A percentile compares a stretch with the other conserved stretches of the same genome.
phyloP scores from a whole-genome alignment of 345 rosid genomes.

The Eucalyptus erythrocorys region DNA sequence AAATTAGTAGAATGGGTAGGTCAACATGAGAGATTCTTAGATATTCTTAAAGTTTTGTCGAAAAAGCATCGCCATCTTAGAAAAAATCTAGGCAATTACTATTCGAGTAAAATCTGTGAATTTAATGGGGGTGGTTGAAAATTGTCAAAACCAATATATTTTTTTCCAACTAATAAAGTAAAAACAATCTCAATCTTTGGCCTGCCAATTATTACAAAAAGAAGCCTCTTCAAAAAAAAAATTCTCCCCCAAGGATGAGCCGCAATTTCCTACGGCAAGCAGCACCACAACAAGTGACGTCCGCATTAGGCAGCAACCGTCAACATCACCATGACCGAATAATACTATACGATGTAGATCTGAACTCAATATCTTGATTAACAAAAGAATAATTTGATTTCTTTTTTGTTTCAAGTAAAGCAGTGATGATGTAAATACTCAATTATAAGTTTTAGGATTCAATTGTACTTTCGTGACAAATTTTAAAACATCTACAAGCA shows the following conservation, averaged over 20 bases:
- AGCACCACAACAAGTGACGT: background rate
- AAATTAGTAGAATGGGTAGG: background rate
- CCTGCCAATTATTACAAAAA: background rate
- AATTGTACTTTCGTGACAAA: no score
- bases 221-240: background rate
- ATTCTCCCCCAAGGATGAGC: background rate
- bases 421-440: no score
- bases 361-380: no score
- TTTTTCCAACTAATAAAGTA: no score
- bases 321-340: no score
- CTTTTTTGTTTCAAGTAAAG: no score
- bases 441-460: no score
- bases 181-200: background rate
- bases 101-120: background rate
- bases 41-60: background rate
- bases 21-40: accelerated
- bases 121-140: no score
- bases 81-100: background rate
- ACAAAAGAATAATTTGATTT: no score
- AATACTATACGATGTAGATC: no score
- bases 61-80: background rate
- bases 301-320: background rate
- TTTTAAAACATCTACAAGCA: no score
- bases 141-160: no score
- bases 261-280: background rate